These are phyloP conservation scores for Myxozyma lipomycoides DNA, from an alignment of 805 yeast genomes.

Conservation along the genomic window DNA sequence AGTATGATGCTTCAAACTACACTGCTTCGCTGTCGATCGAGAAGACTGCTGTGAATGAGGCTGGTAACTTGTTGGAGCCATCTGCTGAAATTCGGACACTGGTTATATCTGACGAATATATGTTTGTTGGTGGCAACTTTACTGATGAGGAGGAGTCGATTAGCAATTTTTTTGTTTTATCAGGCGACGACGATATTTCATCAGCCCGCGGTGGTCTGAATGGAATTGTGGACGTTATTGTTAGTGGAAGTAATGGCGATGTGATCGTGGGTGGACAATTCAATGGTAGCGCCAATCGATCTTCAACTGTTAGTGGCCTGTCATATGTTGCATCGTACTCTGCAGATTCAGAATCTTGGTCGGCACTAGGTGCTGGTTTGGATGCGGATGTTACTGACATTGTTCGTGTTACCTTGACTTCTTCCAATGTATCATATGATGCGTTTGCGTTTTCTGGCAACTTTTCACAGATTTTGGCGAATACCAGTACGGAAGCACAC, in stretches of 20 bases:
- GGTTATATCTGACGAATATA: constrained; percentile 35
- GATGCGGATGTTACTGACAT: constrained; percentile 25
- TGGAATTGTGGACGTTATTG: constrained; percentile 39
- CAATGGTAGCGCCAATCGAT: constrained; percentile 37
- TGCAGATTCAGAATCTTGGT: constrained; percentile 12
- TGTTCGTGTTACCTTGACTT: constrained; percentile 7
- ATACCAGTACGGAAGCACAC: constrained; percentile 4
- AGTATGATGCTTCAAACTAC: constrained; percentile 70
- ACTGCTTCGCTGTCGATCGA: constrained; percentile 43
- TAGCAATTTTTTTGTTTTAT: constrained; percentile 38
- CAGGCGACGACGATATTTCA: constrained; percentile 27
- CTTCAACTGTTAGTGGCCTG: not conserved
- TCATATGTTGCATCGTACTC: constrained; percentile 19
- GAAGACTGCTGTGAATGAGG: constrained; percentile 45
- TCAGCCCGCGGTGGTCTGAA: constrained; percentile 41
- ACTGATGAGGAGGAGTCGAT: constrained; percentile 38
- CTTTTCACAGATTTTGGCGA: constrained; percentile 25
- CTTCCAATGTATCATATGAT: constrained; percentile 5
- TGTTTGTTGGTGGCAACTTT: constrained; percentile 52
- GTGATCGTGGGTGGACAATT: constrained; percentile 50
- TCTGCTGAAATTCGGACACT: constrained; percentile 43
- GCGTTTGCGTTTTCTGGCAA: constrained; percentile 32
- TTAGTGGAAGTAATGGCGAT: constrained; percentile 34
- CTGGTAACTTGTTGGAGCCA: constrained; percentile 39
- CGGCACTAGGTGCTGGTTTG: constrained; percentile 24